phyloP scores from a whole-genome alignment of 164 flowering plant species.

The Magnolia kwangsiensis region DNA sequence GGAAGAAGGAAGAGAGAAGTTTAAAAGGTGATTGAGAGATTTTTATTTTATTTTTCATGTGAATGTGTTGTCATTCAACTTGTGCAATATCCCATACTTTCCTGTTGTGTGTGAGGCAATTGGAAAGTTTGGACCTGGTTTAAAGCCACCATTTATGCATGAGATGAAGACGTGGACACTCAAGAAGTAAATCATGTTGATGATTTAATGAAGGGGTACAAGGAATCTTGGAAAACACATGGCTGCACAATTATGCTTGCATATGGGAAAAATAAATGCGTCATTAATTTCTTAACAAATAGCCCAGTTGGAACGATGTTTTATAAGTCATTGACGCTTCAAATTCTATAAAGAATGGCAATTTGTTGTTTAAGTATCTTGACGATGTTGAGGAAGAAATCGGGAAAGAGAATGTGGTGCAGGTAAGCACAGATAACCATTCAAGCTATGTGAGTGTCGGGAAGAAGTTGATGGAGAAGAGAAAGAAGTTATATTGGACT shows the following conservation, averaged over 20 bases:
- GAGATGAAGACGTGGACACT: constrained; percentile 1
- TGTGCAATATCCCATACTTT: not conserved
- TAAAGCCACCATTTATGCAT: not conserved
- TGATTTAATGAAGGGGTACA: not conserved
- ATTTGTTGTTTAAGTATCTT: not conserved
- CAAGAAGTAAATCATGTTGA: not conserved
- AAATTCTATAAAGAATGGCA: not conserved
- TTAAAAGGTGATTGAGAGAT: not conserved
- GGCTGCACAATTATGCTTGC: not conserved
- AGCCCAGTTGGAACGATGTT: not conserved
- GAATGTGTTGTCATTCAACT: not conserved
- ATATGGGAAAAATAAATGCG: not conserved
- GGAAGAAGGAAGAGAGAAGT: not conserved
- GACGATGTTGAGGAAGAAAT: not conserved
- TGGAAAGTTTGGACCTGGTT: not conserved
- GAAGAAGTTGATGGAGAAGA: constrained; percentile 1
- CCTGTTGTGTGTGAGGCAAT: not conserved
- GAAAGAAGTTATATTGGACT: constrained; percentile 7
- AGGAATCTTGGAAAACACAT: not conserved
- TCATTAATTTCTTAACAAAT: not conserved
- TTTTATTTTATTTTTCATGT: not conserved
- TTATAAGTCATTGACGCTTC: not conserved
- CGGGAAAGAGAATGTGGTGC: not conserved
- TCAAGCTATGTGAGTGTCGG: not conserved
- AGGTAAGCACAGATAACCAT: not conserved